These are phyloP conservation scores for Hemileia vastatrix DNA, from an alignment of 1,284 basidiomycete genomes.

Conservation along the genomic window DNA sequence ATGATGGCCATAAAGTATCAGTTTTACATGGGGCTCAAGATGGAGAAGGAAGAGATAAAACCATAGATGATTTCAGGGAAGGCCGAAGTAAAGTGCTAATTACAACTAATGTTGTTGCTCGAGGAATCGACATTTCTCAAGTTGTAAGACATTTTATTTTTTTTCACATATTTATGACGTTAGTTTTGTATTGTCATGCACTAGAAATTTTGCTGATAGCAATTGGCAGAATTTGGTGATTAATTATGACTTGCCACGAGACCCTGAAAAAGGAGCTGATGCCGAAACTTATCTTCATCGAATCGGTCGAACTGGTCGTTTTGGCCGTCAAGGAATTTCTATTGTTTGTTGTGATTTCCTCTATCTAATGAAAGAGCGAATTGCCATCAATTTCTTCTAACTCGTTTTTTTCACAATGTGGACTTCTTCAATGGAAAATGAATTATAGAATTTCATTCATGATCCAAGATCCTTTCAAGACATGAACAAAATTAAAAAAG, in stretches of 20 bases:
- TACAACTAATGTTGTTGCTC: slow-evolving; percentile 96
- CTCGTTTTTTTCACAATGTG: background rate
- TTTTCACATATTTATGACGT: background rate
- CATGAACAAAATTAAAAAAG: slow-evolving; percentile 72
- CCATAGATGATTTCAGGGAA: slow-evolving; percentile 91
- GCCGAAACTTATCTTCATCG: slow-evolving; percentile 97
- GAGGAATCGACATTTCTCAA: slow-evolving; percentile 96
- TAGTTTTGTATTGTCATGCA: background rate
- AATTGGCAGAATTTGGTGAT: slow-evolving; percentile 43
- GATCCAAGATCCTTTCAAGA: slow-evolving; percentile 70
- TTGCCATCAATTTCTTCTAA: too few relatives aligned
- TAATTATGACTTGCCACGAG: slow-evolving; percentile 91
- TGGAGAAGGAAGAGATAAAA: slow-evolving; percentile 71
- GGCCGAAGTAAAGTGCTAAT: slow-evolving; percentile 96
- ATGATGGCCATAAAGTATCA: slow-evolving; percentile 90
- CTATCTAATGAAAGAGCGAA: too few relatives aligned
- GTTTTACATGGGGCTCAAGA: slow-evolving; percentile 93
- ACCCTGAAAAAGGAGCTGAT: slow-evolving; percentile 60
- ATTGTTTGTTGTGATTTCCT: too few relatives aligned
- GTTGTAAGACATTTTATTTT: slow-evolving; percentile 99
- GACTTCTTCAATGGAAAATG: background rate
- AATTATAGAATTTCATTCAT: slow-evolving; percentile 67
- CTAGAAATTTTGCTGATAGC: too few relatives aligned
- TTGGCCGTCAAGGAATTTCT: slow-evolving; percentile 89
- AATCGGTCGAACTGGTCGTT: slow-evolving; percentile 90